Base-by-base conservation (phyloP, 192 early-diverging fungal genomes). In the Funneliformis geosporum region DNA sequence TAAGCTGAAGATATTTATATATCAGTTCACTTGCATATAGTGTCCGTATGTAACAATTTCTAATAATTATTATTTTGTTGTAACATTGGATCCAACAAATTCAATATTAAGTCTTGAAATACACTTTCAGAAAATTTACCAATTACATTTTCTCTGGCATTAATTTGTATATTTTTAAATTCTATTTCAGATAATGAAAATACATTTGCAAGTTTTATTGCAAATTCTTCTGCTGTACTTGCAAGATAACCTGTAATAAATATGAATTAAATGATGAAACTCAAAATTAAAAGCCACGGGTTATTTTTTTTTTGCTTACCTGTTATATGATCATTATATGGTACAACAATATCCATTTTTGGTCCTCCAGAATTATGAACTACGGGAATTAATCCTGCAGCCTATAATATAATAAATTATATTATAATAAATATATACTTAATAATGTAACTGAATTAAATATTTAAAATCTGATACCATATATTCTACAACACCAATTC, bases 401-500 rank as follows among this genome's bases (percentile, higher is more conserved):
- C 94, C 92, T 95, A 44, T 0, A 44, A 38, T 60, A 25, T 33
- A 33, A 33, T 2, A 85, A 27, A 76, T n/a, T 69, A 55, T 44
- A 39, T 67, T 59, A 33, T 33, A 67, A 38, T 16, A 38, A 8
- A 8, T 70, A n/a, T 23, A 23, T 11, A 44, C 21, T 33, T 7
- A 70, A 43, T 39, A 43, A 64, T 43, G 60, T 27, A 75, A 59
- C 27, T 16, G 60, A 1, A 12, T 2, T 7, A 3, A 10, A 80
- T 28, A 25, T 43, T 50, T 80, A 42, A 14, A 16, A 65, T 11
- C 50, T 28, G 79, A 64, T 88, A 94, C 95, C 98, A 99, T 98
- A 82, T 96, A 98, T 82, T 99, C 98, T 2, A 99, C 94, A 62
- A 99, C 90, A 39, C 94, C 92, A 77, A 99, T 99, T 7, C 98